Conservation (phyloP, 129 eudicot genomes). For the Escallonia rubra region DNA sequence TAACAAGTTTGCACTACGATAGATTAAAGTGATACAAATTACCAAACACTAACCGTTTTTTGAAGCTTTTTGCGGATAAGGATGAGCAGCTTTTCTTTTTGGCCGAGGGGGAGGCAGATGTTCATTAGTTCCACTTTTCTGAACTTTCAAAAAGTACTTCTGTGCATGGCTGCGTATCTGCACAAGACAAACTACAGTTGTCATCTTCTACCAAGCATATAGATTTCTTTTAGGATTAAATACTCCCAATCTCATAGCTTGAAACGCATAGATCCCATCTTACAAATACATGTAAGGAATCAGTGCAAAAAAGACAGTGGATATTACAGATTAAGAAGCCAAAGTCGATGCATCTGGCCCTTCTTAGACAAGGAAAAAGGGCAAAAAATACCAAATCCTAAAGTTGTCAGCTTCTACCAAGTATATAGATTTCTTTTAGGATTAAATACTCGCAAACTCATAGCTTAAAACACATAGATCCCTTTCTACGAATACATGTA, state of each 20-base stretch:
- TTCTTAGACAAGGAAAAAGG: too few species aligned
- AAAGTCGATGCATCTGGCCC: too few species aligned
- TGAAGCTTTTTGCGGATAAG: constrained; percentile 93
- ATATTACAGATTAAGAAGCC: too few species aligned
- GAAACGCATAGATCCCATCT: too few species aligned
- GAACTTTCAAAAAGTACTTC: constrained; percentile 86
- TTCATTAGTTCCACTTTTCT: constrained; percentile 87
- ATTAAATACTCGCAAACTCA: too few species aligned
- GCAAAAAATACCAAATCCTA: neutral
- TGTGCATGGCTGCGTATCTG: constrained; percentile 98
- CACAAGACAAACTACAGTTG: constrained; percentile 4
- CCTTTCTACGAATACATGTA: too few species aligned
- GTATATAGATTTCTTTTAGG: neutral
- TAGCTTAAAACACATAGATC: too few species aligned
- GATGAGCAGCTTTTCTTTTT: constrained; percentile 92
- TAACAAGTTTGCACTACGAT: neutral
- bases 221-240: neutral
- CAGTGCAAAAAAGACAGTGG: too few species aligned
- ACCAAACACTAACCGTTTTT: constrained; percentile 47
- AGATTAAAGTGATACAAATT: neutral
- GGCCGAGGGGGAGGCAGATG: constrained; percentile 99
- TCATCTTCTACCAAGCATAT: neutral
- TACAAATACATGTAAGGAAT: too few species aligned
- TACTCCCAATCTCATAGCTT: too few species aligned
- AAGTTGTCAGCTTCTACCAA: constrained; percentile 1